Conservation (phyloP, 352 stramenopile species). For the Phytophthora fragariaefolia region DNA sequence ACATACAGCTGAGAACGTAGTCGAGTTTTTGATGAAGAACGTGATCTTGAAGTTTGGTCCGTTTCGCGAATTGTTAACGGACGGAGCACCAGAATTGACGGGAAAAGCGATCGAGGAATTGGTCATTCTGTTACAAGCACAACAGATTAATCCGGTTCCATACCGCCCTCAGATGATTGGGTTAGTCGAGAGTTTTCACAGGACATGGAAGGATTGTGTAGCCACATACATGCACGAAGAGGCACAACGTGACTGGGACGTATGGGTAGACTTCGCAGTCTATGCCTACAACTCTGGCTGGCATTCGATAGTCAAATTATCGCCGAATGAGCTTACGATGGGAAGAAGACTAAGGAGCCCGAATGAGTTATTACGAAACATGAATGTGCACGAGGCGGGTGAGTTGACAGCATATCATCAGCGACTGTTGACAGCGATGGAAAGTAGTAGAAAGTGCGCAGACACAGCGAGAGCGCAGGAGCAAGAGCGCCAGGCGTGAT, state of each 20-base stretch:
- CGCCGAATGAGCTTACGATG: conserved; percentile 2
- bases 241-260: neutral
- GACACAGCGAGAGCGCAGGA: neutral
- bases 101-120: neutral
- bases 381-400: neutral
- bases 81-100: neutral
- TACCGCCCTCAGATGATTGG: conserved; percentile 1
- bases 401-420: neutral
- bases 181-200: neutral
- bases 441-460: neutral
- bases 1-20: neutral
- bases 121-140: neutral
- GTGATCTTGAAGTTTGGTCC: neutral
- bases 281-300: neutral
- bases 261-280: neutral
- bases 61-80: neutral
- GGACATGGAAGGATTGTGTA: neutral
- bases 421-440: neutral
- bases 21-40: no score
- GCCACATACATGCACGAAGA: neutral
- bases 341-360: neutral
- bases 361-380: neutral
- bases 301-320: neutral
- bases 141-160: neutral
- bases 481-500: no score